A percentile compares a stretch with the other conserved stretches of the same genome.
These are phyloP conservation scores for Earliella scabrosa DNA, from an alignment of 1,284 basidiomycete genomes.

Conservation along the genomic window DNA sequence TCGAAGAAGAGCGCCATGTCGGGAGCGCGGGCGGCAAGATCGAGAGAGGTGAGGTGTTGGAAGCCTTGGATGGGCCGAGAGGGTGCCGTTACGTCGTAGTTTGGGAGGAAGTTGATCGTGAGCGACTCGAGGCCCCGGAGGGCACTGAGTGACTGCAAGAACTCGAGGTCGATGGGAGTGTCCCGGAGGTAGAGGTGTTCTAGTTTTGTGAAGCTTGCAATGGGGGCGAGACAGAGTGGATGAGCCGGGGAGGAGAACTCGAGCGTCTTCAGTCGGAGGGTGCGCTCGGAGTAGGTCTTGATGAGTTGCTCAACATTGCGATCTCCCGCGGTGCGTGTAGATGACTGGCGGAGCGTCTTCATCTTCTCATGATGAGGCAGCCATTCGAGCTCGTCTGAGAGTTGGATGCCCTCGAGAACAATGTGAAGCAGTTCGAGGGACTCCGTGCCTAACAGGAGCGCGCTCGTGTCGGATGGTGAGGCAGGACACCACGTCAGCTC, in stretches of 20 bases:
- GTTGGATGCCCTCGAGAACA: constrained; percentile 3
- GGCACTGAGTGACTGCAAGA: not conserved
- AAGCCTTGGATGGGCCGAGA: not conserved
- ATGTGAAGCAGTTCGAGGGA: not conserved
- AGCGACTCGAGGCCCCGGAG: not conserved
- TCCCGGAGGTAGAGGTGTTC: not conserved
- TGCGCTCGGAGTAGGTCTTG: not conserved
- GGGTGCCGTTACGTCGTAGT: not conserved
- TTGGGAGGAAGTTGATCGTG: not conserved
- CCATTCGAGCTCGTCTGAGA: constrained; percentile 1
- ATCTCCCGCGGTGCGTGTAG: not conserved
- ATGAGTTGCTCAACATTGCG: constrained; percentile 1
- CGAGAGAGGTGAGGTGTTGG: not conserved
- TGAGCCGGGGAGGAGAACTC: not conserved
- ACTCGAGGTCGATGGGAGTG: not conserved
- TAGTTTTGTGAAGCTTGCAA: not conserved
- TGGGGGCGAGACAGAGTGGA: not conserved
- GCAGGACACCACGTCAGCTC: not conserved
- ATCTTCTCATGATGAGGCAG: not conserved
- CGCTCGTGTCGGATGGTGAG: not conserved
- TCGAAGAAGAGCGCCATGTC: constrained; percentile 2
- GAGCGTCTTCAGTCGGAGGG: not conserved
- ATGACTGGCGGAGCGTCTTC: not conserved
- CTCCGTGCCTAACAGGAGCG: not conserved
- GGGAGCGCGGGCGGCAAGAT: not conserved